Percentiles rank a stretch among this genome's conserved stretches.
Conservation (phyloP, 768 basidiomycete genomes). For the Amanita fuliginea region DNA sequence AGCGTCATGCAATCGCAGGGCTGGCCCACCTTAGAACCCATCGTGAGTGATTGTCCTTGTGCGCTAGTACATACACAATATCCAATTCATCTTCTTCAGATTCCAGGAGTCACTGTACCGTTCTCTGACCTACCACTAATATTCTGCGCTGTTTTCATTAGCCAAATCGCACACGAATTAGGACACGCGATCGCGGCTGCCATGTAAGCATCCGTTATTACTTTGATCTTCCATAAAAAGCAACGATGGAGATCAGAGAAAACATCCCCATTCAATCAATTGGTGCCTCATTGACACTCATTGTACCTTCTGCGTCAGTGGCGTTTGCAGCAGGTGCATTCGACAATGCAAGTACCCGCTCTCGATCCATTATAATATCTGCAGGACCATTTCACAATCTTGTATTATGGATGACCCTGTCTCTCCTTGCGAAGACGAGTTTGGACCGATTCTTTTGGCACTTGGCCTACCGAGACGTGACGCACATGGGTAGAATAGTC, state of each 20-base stretch:
- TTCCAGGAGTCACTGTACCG: constrained; percentile 78
- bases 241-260: constrained; percentile 32
- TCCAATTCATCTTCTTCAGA: constrained; percentile 27
- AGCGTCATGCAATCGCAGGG: not conserved
- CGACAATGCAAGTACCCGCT: constrained; percentile 25
- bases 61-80: too few species aligned
- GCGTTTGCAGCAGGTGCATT: constrained; percentile 36
- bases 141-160: constrained; percentile 44
- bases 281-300: constrained; percentile 48
- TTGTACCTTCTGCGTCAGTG: constrained; percentile 71
- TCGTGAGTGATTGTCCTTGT: constrained; percentile 16
- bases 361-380: constrained; percentile 51
- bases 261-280: constrained; percentile 48
- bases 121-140: constrained; percentile 60
- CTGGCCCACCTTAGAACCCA: constrained; percentile 16
- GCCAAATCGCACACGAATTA: constrained; percentile 68
- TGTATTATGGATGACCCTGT: constrained; percentile 39
- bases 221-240: not conserved
- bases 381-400: constrained; percentile 78
- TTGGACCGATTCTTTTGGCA: constrained; percentile 18
- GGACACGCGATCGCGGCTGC: constrained; percentile 75
- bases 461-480: constrained; percentile 44
- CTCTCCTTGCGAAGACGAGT: constrained; percentile 22
- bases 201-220: constrained; percentile 33
- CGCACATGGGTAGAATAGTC: constrained; percentile 42